Evolutionary conservation across 2,329 filamentous ascomycete species (phyloP), one percentile per base, ranked within the genome.

Genomic region (Talaromyces amestolkiae): DNA sequence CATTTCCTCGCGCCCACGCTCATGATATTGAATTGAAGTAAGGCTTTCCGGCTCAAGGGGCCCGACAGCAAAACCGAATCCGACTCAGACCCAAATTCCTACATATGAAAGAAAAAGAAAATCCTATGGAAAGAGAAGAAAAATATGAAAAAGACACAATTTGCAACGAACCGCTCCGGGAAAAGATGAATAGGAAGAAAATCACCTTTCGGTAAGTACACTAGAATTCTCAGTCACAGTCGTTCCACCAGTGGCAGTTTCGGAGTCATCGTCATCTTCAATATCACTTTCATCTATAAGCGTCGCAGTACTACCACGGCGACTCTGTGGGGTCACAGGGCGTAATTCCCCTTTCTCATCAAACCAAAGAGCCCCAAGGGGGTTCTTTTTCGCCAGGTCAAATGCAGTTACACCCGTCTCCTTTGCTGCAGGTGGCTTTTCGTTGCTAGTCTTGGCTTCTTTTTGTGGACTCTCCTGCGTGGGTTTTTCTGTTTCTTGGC

Each of bases 381-480:
- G 72, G 15, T 72, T 72, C 37, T 71, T 70, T 0, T 66, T 67
- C 7, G 71, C 72, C 1, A 74, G 33, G 24, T 73, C 68, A 15
- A 73, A 67, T 6, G 72, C 69, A 0, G 72, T 74, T 10, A 65
- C 65, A 0, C 70, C 71, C 3, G 43, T 31, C 27, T 31, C 27
- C 27, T 31, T 31, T 31, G 27, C 27, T 7, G 27, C 27, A 31
- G 27, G 3, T 31, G 27, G 3, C 7, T 31, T 7, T 31, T 31
- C 27, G 27, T 31, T 31, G 27, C 7, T 31, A 31, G 4, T 3
- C 27, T 31, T 31, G 4, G 27, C 27, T 31, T 31, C 27, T 1
- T 31, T 6, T 7, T 31, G 27, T 31, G 27, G 27, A 31, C 27
- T 31, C 27, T 31, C 27, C 27, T 31, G 27, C 7, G 27, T 31